Percentiles rank a stretch among this genome's conserved stretches.
Evolutionary conservation across 2,329 filamentous ascomycete genomes (phyloP).

Genomic region (Aspergillus pseudoglaucus): DNA sequence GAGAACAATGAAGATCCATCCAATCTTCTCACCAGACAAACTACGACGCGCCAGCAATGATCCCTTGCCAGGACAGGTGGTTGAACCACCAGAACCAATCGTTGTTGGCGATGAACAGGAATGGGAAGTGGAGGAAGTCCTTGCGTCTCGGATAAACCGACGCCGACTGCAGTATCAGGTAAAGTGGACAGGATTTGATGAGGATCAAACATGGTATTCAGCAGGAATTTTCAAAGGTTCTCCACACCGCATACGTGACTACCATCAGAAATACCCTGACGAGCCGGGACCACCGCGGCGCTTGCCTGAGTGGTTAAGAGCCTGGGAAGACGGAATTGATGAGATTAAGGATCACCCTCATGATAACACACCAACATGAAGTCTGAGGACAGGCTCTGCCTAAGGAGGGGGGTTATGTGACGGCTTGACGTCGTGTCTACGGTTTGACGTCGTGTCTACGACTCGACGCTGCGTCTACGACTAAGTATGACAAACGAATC

Average conservation of each 20-base stretch:
- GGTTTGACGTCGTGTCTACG: no score
- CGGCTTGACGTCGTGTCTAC: no score
- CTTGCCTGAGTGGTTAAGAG: conserved; percentile 1
- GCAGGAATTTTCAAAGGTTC: conserved; percentile 5
- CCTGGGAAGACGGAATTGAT: neutral
- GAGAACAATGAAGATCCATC: neutral
- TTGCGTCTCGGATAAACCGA: neutral
- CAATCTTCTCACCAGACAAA: neutral
- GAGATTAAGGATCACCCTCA: neutral
- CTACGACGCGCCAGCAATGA: neutral
- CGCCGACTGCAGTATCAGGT: conserved; percentile 5
- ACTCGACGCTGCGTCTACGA: no score
- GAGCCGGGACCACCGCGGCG: conserved; percentile 4
- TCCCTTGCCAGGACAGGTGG: neutral
- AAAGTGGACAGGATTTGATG: conserved; percentile 4
- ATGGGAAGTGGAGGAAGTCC: conserved; percentile 8
- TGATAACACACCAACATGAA: neutral
- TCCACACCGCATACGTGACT: conserved; percentile 1
- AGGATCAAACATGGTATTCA: conserved; percentile 7
- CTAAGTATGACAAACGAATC: no score
- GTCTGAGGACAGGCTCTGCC: neutral
- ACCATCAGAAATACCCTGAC: conserved; percentile 3
- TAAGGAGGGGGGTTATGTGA: neutral
- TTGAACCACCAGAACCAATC: neutral
- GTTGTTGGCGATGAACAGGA: neutral